These are phyloP conservation scores for Guillardia theta DNA, from an alignment of 78 protist species.

Conservation along the genomic window DNA sequence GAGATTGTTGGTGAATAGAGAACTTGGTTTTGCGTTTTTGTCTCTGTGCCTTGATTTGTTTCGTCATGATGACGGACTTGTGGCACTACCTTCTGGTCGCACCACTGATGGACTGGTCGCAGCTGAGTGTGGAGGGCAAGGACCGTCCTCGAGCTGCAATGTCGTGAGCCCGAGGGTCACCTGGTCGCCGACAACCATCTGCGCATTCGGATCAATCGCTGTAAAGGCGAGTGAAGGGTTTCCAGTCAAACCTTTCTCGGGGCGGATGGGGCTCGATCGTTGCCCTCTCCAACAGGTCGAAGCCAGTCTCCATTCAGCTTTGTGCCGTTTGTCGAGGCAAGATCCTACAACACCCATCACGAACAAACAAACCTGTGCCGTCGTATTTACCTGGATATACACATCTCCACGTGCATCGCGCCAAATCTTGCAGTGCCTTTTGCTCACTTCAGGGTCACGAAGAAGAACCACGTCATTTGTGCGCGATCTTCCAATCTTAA, in stretches of 20 bases:
- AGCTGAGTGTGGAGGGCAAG: too few relatives aligned
- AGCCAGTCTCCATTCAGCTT: constrained; percentile 20
- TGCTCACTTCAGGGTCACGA: neutral
- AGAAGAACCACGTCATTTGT: neutral
- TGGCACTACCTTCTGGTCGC: too few relatives aligned
- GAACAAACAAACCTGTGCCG: neutral
- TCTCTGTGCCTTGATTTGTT: too few relatives aligned
- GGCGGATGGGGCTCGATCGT: too few relatives aligned
- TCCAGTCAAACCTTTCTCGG: too few relatives aligned
- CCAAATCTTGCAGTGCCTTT: neutral
- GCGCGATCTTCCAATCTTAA: too few relatives aligned
- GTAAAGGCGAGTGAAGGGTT: too few relatives aligned
- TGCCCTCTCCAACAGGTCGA: neutral
- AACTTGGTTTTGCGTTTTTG: too few relatives aligned
- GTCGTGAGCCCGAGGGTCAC: neutral
- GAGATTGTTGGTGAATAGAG: too few relatives aligned
- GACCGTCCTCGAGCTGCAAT: neutral
- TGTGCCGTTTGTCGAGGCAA: neutral
- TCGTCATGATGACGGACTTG: too few relatives aligned
- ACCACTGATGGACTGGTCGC: too few relatives aligned
- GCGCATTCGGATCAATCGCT: too few relatives aligned
- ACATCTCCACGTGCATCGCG: constrained; percentile 12
- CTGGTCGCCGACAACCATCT: neutral
- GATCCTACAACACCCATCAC: neutral
- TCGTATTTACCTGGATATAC: neutral